Base-by-base conservation (phyloP, 805 yeast species). In the Barnettozyma vustinii region DNA sequence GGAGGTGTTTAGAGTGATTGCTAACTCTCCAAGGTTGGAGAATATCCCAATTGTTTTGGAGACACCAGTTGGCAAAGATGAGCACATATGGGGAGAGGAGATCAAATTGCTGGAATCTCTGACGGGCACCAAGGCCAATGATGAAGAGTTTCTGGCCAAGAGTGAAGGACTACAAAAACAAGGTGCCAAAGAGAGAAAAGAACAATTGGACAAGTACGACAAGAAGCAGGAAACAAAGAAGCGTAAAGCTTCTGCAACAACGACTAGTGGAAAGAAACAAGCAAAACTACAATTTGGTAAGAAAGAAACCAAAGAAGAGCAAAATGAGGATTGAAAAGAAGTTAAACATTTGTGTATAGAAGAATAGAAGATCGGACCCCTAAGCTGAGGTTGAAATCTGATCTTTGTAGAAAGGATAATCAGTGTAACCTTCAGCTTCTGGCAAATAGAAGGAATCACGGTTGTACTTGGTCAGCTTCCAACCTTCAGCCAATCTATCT, bases 91-190 rank as follows among this genome's bases (percentile, higher is more conserved):
- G 64, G 95, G 91, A 0, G 85, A 83, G 48, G 97, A 91, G 64
- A 83, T 91, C 54, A 85, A 87, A 52, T 64, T 86, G 33, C 69
- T 94, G 44, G 94, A 89, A 63, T 88, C 95, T 92, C 68, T 92
- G 36, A 79, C 77, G 32, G 95, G 81, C 2, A 77, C 71, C 47
- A 39, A 59, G 7, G 62, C 46, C 1, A 82, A 79, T 41, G 87
- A 85, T 52, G 60, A 65, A 13, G 92, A 84, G 53, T 74, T 78
- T 37, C 32, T 71, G 2, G 72, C 60, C 2, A 84, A 79, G 58
- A 59, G 69, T 4, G 69, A 66, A 18, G 77, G 68, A 47, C 66
- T 91, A 49, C 76, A 76, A 42, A 72, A 69, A 21, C 56, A 68
- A 16, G 99, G 98, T 1, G 80, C 71, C 3, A 74, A 73, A 45